A percentile compares a stretch with the other conserved stretches of the same genome.
phyloP scores from a whole-genome alignment of 345 rosid species.

The Combretum micranthum region DNA sequence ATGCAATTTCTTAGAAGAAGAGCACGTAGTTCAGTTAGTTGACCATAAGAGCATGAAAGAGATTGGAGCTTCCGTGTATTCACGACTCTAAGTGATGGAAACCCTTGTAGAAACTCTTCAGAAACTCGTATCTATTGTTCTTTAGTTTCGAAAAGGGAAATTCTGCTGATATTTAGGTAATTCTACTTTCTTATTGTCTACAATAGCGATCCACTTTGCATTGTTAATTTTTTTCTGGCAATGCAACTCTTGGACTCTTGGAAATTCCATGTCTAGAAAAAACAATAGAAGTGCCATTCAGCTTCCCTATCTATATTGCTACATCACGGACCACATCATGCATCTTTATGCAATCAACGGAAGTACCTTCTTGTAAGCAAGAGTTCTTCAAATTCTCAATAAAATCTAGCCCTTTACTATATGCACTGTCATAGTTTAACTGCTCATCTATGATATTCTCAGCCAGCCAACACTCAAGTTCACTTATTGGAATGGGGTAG shows the following conservation, averaged over 20 bases:
- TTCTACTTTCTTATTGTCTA: slow-evolving; percentile 22
- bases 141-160: slow-evolving; percentile 31
- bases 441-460: slow-evolving; percentile 32
- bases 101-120: slow-evolving; percentile 16
- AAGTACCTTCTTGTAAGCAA: slow-evolving; percentile 37
- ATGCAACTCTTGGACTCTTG: too few species aligned
- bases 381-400: slow-evolving; percentile 36
- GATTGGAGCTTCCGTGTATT: slow-evolving; percentile 29
- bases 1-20: slow-evolving; percentile 33
- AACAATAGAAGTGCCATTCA: slow-evolving; percentile 24
- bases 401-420: slow-evolving; percentile 28
- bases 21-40: slow-evolving; percentile 22
- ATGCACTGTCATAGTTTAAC: slow-evolving; percentile 14
- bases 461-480: slow-evolving; percentile 36
- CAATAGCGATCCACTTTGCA: slow-evolving; percentile 38
- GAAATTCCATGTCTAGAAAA: slow-evolving; percentile 23
- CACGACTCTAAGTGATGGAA: slow-evolving; percentile 23
- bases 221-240: slow-evolving; percentile 15
- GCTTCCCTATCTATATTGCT: slow-evolving; percentile 30
- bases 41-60: slow-evolving; percentile 23
- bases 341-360: slow-evolving; percentile 32
- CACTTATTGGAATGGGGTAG: slow-evolving; percentile 25
- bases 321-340: slow-evolving; percentile 44
- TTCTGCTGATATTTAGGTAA: slow-evolving; percentile 19
- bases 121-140: slow-evolving; percentile 19